Evolutionary conservation across 1,284 basidiomycete species (phyloP).

Genomic region (Ceratobasidium papillatum): DNA sequence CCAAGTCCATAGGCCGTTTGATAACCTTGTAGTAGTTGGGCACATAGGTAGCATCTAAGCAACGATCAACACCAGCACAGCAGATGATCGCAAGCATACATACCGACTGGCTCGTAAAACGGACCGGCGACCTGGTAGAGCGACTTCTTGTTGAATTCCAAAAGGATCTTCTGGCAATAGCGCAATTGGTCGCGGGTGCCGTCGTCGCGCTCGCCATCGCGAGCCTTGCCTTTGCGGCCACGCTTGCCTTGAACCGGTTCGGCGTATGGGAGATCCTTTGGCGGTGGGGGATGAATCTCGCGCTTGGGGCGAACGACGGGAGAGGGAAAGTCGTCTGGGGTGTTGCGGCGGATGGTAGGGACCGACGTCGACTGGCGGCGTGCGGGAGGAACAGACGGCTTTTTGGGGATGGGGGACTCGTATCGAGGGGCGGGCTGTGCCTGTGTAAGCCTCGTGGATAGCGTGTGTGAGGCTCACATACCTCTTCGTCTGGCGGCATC

Average conservation of each 20-base stretch:
- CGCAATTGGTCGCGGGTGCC: conserved; percentile 86
- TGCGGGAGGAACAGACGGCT: conserved; percentile 52
- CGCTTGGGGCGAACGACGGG: conserved; percentile 86
- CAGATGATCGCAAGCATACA: conserved; percentile 51
- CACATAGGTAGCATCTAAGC: conserved; percentile 53
- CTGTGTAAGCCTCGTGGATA: conserved; percentile 30
- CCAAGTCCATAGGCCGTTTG: conserved; percentile 94
- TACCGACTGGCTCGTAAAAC: conserved; percentile 94
- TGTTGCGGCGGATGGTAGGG: conserved; percentile 74
- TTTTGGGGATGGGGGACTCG: conserved; percentile 47
- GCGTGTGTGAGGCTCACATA: conserved; percentile 54
- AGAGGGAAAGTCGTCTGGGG: conserved; percentile 48
- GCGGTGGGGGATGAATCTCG: conserved; percentile 94
- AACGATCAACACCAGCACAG: neutral
- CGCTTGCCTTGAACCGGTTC: conserved; percentile 63
- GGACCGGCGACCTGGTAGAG: conserved; percentile 78
- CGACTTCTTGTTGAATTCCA: conserved; percentile 82
- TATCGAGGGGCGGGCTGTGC: conserved; percentile 39
- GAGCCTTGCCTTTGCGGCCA: conserved; percentile 57
- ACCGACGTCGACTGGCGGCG: conserved; percentile 79
- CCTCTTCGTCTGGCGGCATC: conserved; percentile 78
- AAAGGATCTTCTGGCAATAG: conserved; percentile 80
- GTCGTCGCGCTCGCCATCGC: conserved; percentile 63
- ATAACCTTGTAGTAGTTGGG: conserved; percentile 88
- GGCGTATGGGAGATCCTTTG: conserved; percentile 88